Percentiles rank a stretch among this genome's conserved stretches.
These are phyloP conservation scores for Nephelium lappaceum DNA, from an alignment of 345 rosid genomes.

Conservation along the genomic window DNA sequence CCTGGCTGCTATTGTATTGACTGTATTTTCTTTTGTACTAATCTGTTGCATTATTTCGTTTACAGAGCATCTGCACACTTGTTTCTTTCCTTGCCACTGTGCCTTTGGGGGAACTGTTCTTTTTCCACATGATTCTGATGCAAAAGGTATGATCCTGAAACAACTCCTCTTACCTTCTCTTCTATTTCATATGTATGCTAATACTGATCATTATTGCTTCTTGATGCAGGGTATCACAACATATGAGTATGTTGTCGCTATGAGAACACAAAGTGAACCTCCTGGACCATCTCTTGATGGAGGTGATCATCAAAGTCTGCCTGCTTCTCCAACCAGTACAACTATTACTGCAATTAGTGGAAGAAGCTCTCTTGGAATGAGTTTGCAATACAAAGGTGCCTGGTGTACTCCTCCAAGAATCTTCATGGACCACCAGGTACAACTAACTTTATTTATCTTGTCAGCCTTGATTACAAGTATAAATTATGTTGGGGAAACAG, in stretches of 20 bases:
- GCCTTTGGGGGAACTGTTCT: constrained; percentile 87
- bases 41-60: constrained; percentile 15
- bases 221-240: constrained; percentile 83
- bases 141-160: constrained; percentile 55
- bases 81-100: constrained; percentile 81
- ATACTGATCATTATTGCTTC: constrained; percentile 14
- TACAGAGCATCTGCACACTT: constrained; percentile 73
- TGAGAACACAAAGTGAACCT: constrained; percentile 85
- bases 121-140: constrained; percentile 88
- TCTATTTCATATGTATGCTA: constrained; percentile 13
- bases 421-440: constrained; percentile 93
- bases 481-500: neutral
- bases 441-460: neutral
- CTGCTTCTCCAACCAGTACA: constrained; percentile 81
- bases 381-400: constrained; percentile 83
- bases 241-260: constrained; percentile 88
- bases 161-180: constrained; percentile 1
- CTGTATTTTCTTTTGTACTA: neutral
- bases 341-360: constrained; percentile 84
- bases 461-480: neutral
- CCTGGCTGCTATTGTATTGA: neutral
- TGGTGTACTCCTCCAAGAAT: constrained; percentile 98
- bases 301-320: constrained; percentile 70
- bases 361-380: constrained; percentile 84
- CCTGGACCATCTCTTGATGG: constrained; percentile 75